Conservation (phyloP, 2,329 filamentous ascomycete species). For the Tolypocladium amazonense region DNA sequence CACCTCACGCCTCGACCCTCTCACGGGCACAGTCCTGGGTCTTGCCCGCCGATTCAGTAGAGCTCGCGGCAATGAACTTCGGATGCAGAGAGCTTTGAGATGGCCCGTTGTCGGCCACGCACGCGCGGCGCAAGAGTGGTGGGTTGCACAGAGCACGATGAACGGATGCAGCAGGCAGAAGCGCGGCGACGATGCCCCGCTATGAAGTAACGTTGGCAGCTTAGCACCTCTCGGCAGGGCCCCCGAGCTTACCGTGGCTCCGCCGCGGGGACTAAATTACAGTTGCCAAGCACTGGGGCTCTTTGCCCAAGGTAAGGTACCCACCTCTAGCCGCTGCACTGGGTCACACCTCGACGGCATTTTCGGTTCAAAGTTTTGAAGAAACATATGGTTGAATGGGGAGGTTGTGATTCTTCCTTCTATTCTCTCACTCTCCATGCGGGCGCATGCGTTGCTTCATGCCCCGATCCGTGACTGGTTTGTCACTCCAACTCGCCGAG, state of each 20-base stretch:
- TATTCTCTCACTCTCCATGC: not conserved
- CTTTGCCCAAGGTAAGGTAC: no score
- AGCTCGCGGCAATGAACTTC: not conserved
- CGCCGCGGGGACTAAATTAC: no score
- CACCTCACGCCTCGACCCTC: not conserved
- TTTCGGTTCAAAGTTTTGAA: no score
- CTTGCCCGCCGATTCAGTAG: not conserved
- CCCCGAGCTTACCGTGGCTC: not conserved
- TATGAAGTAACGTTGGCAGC: no score
- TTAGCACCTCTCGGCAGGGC: no score
- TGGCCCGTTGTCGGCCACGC: not conserved
- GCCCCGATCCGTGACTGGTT: not conserved
- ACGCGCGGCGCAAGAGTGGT: not conserved
- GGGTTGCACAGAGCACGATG: not conserved
- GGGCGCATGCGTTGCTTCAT: not conserved
- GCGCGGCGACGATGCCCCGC: not conserved
- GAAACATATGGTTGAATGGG: no score
- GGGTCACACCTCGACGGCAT: no score
- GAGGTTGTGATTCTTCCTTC: no score
- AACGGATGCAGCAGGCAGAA: not conserved
- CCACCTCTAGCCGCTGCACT: not conserved
- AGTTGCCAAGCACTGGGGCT: no score
- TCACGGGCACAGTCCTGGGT: not conserved
- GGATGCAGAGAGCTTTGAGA: not conserved
- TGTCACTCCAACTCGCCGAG: not conserved